phyloP scores from a whole-genome alignment of 1,284 basidiomycete species.

The Salmacisia buchloeana region DNA sequence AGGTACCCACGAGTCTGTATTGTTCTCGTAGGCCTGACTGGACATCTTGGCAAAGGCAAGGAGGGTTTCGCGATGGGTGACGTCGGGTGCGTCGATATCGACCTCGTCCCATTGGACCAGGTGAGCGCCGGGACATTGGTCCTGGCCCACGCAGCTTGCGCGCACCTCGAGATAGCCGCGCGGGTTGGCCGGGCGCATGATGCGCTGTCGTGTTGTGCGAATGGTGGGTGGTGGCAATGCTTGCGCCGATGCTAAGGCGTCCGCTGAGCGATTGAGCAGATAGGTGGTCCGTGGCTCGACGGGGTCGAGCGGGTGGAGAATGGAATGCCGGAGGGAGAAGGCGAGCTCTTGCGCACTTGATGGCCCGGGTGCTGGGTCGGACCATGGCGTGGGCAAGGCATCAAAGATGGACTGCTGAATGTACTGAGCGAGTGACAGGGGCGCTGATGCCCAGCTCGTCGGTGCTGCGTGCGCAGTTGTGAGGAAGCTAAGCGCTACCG shows the following conservation, averaged over 20 bases:
- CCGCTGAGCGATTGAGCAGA: background rate
- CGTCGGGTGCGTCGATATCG: conserved; percentile 59
- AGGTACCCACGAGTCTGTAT: conserved; percentile 23
- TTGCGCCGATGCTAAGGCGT: background rate
- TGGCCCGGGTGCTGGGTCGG: background rate
- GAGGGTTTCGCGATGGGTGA: conserved; percentile 70
- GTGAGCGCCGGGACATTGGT: background rate
- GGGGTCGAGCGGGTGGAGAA: background rate
- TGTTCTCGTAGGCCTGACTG: conserved; percentile 69
- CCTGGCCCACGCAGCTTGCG: conserved; percentile 2
- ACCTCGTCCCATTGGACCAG: conserved; percentile 54
- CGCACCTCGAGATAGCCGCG: conserved; percentile 24
- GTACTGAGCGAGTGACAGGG: background rate
- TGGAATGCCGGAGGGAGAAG: conserved; percentile 4
- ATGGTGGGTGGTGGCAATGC: conserved; percentile 8
- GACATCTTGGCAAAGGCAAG: conserved; percentile 87
- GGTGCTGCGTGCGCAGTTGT: background rate
- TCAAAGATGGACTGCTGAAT: conserved; percentile 6
- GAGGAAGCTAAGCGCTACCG: background rate
- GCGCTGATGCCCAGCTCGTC: background rate
- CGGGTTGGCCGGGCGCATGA: conserved; percentile 22
- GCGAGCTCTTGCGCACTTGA: background rate
- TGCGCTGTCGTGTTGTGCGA: conserved; percentile 19
- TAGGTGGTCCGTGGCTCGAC: background rate
- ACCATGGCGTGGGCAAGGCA: background rate